Evolutionary conservation across 768 basidiomycete genomes (phyloP).

Genomic region (Leccinum subgranulosum): DNA sequence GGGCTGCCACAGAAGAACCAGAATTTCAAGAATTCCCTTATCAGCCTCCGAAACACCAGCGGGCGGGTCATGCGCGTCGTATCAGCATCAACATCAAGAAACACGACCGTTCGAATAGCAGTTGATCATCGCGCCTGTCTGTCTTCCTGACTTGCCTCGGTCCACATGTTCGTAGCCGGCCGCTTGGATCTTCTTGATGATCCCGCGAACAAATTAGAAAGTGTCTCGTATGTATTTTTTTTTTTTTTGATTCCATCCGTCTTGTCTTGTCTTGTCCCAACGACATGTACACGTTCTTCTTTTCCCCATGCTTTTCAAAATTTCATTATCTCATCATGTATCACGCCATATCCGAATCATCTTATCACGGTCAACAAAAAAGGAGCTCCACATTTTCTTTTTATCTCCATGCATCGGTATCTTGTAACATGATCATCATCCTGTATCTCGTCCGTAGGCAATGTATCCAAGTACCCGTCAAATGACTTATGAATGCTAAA

Average conservation of each 20-base stretch:
- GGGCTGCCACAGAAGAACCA: conserved; percentile 1
- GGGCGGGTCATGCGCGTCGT: conserved; percentile 38
- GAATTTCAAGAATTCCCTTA: conserved; percentile 30
- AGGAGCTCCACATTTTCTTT: background rate
- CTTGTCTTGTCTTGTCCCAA: background rate
- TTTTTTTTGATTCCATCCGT: background rate
- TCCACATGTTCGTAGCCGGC: background rate
- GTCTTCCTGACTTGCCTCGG: background rate
- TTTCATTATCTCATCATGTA: background rate
- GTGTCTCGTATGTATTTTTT: background rate
- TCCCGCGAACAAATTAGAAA: background rate
- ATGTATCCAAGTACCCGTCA: background rate
- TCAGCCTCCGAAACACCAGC: conserved; percentile 30
- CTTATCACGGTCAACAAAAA: background rate
- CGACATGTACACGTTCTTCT: background rate
- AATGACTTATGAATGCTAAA: background rate
- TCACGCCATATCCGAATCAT: background rate
- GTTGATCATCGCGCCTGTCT: conserved; percentile 2
- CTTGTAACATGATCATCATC: background rate
- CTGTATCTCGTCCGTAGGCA: background rate
- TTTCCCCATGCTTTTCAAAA: background rate
- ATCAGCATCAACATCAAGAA: conserved; percentile 39
- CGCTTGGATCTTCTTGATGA: background rate
- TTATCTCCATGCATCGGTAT: background rate
- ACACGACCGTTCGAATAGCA: conserved; percentile 4